Conservation (phyloP, 2,329 filamentous ascomycete species). For the Xylaria multiplex region DNA sequence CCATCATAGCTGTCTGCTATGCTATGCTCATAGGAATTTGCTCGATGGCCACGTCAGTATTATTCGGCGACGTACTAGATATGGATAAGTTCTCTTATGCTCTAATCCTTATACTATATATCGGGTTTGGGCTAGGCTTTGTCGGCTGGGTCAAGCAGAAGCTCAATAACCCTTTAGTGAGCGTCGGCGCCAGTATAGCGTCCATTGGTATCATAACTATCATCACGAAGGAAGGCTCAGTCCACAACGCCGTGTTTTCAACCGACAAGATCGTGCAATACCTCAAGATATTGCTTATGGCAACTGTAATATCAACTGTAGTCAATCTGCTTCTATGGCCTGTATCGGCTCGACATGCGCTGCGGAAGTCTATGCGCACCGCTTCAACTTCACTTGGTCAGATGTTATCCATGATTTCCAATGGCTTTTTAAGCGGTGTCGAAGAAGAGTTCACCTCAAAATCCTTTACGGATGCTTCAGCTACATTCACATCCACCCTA, state of each 20-base stretch:
- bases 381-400: slow-evolving; percentile 80
- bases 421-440: slow-evolving; percentile 83
- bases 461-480: slow-evolving; percentile 70
- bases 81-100: slow-evolving; percentile 78
- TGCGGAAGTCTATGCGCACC: slow-evolving; percentile 78
- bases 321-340: slow-evolving; percentile 84
- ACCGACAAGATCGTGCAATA: slow-evolving; percentile 84
- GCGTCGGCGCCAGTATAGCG: slow-evolving; percentile 84
- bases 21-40: slow-evolving; percentile 78
- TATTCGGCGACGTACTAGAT: slow-evolving; percentile 75
- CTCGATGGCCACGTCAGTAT: slow-evolving; percentile 88
- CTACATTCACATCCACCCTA: slow-evolving; percentile 74
- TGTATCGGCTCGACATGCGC: slow-evolving; percentile 76
- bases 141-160: slow-evolving; percentile 88
- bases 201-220: slow-evolving; percentile 90
- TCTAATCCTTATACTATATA: slow-evolving; percentile 83
- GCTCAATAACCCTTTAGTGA: slow-evolving; percentile 80
- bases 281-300: slow-evolving; percentile 84
- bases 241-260: slow-evolving; percentile 84
- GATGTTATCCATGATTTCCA: slow-evolving; percentile 83
- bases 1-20: slow-evolving; percentile 81
- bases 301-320: slow-evolving; percentile 74
- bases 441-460: slow-evolving; percentile 78
- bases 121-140: slow-evolving; percentile 86
- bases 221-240: slow-evolving; percentile 88